Evolutionary conservation across 306 rosid species (phyloP), one percentile per base, ranked within the genome.

Genomic region (Corylus heterophylla): DNA sequence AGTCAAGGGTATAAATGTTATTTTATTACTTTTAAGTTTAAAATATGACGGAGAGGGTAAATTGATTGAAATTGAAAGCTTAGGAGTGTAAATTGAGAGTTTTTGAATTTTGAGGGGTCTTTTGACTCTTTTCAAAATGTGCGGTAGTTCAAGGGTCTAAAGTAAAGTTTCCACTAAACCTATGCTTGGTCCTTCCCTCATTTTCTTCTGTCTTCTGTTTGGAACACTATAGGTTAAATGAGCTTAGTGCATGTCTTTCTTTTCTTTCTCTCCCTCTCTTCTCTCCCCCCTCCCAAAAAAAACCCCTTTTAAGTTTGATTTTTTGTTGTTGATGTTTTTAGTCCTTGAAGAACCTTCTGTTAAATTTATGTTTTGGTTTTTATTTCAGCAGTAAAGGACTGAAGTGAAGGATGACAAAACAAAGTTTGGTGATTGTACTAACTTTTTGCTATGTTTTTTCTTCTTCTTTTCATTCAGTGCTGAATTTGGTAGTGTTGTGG

Each of bases 401-500:
- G 66, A 67, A 11, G 51, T 35, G 18, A 51, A 74, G 31, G 42
- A 64, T 71, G 42, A 51, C 25, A 7, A 29, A 9, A 10, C 67
- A 42, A 20, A 49, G 7, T 8, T 17, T 10, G 22, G 18, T 78
- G 77, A 54, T 66, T 61, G 16, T 64, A 51, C 73, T 77, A 31
- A 68, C 16, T 47, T 56, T n/a, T n/a, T 58, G 13, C 27, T 20
- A 0, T 27, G 27, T 7, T 56, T 42, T 73, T 14, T 29, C 1
- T 76, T 74, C 35, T 31, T 31, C 35, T 20, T 76, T n/a, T 44
- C 2, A 55, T 67, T 84, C 87, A 96, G 99, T 83, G 82, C 85
- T 31, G 95, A 96, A 80, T 96, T 96, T 81, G 81, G 86, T 63
- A 87, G 78, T 76, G 71, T 93, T 31, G 81, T 93, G 0, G 91